Conservation (phyloP, 768 basidiomycete genomes). For the Sutorius australiensis region DNA sequence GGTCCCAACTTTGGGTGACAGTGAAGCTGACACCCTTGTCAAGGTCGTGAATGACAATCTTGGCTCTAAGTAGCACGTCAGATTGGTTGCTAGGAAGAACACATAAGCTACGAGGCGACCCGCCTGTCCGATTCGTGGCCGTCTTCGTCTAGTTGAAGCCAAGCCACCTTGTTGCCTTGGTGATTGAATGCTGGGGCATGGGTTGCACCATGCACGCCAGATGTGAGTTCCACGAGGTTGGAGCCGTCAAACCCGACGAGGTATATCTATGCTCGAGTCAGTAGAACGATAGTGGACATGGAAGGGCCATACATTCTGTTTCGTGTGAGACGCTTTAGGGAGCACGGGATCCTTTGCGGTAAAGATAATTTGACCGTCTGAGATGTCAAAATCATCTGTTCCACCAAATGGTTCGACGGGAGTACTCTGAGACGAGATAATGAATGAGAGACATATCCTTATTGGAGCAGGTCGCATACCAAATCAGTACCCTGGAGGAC, state of each 20-base stretch:
- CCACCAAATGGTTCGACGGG: slow-evolving; percentile 90
- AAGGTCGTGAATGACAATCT: slow-evolving; percentile 78
- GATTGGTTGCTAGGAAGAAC: neutral
- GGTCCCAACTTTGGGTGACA: slow-evolving; percentile 82
- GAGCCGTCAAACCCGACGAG: slow-evolving; percentile 56
- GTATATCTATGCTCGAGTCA: slow-evolving; percentile 52
- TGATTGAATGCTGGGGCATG: slow-evolving; percentile 66
- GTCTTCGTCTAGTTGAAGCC: slow-evolving; percentile 84
- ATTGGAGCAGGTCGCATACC: slow-evolving; percentile 40
- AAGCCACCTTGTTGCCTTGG: slow-evolving; percentile 70
- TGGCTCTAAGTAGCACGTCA: slow-evolving; percentile 43
- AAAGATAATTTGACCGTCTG: slow-evolving; percentile 66
- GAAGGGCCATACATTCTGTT: slow-evolving; percentile 60
- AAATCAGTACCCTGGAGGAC: slow-evolving; percentile 65
- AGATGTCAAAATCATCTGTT: slow-evolving; percentile 75
- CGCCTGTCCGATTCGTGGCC: slow-evolving; percentile 88
- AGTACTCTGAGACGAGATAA: slow-evolving; percentile 40
- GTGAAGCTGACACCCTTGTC: slow-evolving; percentile 62
- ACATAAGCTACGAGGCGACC: neutral
- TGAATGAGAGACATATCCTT: neutral
- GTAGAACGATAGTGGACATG: neutral
- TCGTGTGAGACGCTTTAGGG: slow-evolving; percentile 81
- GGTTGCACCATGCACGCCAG: slow-evolving; percentile 81
- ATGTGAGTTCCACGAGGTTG: slow-evolving; percentile 66
- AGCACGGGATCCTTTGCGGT: slow-evolving; percentile 82